Conservation (phyloP, 352 stramenopile species). For the Globisporangium apiculatum region DNA sequence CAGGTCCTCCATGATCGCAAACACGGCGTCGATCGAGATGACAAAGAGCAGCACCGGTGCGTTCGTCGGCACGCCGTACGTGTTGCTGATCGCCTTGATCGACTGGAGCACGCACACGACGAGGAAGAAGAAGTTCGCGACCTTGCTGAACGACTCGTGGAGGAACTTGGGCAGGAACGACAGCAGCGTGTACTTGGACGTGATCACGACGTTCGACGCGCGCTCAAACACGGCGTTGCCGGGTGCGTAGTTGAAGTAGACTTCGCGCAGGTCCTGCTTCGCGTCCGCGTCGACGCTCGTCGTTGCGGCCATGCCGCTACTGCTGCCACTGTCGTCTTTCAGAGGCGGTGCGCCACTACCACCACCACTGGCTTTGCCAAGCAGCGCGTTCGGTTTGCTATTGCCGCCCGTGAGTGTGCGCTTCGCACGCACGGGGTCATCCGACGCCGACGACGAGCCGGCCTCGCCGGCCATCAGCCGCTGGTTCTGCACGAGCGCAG, state of each 20-base stretch:
- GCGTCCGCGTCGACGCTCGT: conserved; percentile 7
- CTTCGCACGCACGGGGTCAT: conserved; percentile 10
- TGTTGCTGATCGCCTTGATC: conserved; percentile 78
- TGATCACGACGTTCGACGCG: conserved; percentile 81
- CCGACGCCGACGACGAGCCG: conserved; percentile 1
- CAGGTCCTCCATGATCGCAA: conserved; percentile 84
- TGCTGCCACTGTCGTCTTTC: no score
- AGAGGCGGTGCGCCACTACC: no score
- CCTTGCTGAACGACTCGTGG: conserved; percentile 82
- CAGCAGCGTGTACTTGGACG: conserved; percentile 86
- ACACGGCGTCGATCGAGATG: conserved; percentile 87
- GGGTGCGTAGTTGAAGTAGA: conserved; percentile 68
- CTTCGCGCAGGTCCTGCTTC: conserved; percentile 34
- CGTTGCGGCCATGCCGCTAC: conserved; percentile 8
- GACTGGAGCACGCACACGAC: conserved; percentile 87
- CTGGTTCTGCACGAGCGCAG: conserved; percentile 16
- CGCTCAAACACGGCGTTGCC: conserved; percentile 62
- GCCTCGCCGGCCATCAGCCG: conserved; percentile 11
- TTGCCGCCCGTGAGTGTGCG: conserved; percentile 14
- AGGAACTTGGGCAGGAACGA: conserved; percentile 89
- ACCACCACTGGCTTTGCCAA: neutral
- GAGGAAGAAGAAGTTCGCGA: conserved; percentile 93
- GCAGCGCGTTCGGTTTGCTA: conserved; percentile 1
- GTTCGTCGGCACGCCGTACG: conserved; percentile 75
- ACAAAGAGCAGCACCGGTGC: conserved; percentile 84